Base-by-base conservation (phyloP, 1,284 basidiomycete genomes). In the Puccinia hordei region DNA sequence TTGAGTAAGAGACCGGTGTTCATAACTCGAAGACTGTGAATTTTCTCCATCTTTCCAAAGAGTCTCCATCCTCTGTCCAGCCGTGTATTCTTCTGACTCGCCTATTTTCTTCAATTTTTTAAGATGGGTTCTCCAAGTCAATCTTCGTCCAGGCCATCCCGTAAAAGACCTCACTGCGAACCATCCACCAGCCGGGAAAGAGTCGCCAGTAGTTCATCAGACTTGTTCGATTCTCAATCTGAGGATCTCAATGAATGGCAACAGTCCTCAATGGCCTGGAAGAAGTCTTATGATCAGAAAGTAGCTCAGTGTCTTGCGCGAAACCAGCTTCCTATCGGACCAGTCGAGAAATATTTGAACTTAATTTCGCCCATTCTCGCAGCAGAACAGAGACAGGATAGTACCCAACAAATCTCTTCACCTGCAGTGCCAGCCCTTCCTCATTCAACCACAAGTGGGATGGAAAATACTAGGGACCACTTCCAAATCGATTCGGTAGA, bases 241-340 rank as follows among this genome's bases (percentile, higher is more conserved):
- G 38, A n/a, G 22, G 51, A 57, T 17, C 38, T 73, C 22, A 4
- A 73, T 73, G 53, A 38, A 30, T 73, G 72, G 72, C 72, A 59
- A n/a, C 33, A 46, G 44, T 27, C 53, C 41, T 55, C 72, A 17
- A 53, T 59, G 24, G 33, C 51, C 6, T 73, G 72, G 72, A 73
- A 73, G 59, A 61, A 53, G 24, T 73, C 72, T 73, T 59, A 73
- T 27, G 72, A 73, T 44, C 30, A 59, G 30, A 73, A 73, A 61
- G 72, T 73, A 19, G 24, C 51, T 2, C 57, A 73, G 53, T 73
- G 72, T 61, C 72, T 73, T 30, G 33, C 33, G 35, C 72, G 24
- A 51, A 73, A 59, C 35, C 53, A 59, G 49, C 72, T 59, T 30
- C 72, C 72, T 19, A 46, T 73, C 15, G 72, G 72, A 38, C 72